These are phyloP conservation scores for Lobulomyces angularis DNA, from an alignment of 192 early-diverging fungal species.

Conservation along the genomic window DNA sequence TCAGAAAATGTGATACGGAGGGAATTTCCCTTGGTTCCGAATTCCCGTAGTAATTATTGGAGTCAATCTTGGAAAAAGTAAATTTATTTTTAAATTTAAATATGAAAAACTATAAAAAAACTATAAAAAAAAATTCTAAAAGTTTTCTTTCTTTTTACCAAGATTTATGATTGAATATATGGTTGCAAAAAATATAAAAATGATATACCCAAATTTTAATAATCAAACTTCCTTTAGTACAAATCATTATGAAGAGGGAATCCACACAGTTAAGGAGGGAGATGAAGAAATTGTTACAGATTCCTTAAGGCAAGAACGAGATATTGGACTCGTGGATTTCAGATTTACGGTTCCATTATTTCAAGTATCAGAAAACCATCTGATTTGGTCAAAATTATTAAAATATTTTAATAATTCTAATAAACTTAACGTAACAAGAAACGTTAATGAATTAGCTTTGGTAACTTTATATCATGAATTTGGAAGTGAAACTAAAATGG, in stretches of 20 bases:
- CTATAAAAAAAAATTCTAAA: neutral
- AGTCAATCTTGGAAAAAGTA: constrained; percentile 23
- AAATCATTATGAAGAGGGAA: constrained; percentile 24
- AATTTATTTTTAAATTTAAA: neutral
- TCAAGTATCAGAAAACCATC: too few species aligned
- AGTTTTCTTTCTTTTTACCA: constrained; percentile 6
- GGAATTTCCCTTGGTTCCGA: constrained; percentile 8
- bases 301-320: constrained; percentile 5
- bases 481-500: too few species aligned
- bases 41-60: constrained; percentile 14
- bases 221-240: constrained; percentile 21
- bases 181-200: constrained; percentile 10
- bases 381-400: too few species aligned
- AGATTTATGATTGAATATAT: constrained; percentile 25
- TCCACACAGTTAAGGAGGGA: constrained; percentile 18
- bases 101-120: neutral
- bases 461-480: too few species aligned
- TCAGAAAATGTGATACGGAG: neutral
- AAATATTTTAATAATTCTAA: too few species aligned
- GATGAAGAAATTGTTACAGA: constrained; percentile 11
- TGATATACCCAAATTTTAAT: constrained; percentile 18
- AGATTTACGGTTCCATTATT: constrained; percentile 24
- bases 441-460: too few species aligned
- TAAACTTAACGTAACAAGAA: too few species aligned
- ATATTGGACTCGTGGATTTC: constrained; percentile 7